Percentiles rank a stretch among this genome's conserved stretches.
phyloP scores from a whole-genome alignment of 306 rosid genomes.

The Aeschynomene evenia region DNA sequence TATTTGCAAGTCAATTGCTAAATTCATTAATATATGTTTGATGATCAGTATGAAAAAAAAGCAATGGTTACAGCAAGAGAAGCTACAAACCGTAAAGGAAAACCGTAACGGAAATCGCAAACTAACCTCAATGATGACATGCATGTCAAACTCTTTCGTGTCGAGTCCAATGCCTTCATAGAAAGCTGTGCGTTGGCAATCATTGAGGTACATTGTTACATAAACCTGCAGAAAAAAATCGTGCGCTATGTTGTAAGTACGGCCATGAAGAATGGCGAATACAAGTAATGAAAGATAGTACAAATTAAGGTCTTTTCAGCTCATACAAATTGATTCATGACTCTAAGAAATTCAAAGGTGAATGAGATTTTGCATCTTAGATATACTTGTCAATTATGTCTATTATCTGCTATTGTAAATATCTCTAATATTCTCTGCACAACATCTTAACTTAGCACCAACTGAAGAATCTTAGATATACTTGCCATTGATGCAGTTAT shows the following conservation, averaged over 20 bases:
- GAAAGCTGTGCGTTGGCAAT: constrained; percentile 94
- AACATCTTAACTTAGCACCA: neutral
- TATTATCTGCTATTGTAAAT: neutral
- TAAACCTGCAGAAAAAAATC: constrained; percentile 65
- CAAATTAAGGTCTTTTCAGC: constrained; percentile 7
- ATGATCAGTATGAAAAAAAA: neutral
- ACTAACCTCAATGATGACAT: constrained; percentile 93
- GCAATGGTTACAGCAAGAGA: neutral
- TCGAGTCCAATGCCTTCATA: constrained; percentile 94
- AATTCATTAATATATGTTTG: neutral
- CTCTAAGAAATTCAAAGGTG: neutral
- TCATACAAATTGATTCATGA: neutral
- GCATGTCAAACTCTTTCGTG: constrained; percentile 97
- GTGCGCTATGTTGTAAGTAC: neutral
- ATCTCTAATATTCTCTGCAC: neutral
- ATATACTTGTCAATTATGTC: neutral
- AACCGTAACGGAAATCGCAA: neutral
- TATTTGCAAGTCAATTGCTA: neutral
- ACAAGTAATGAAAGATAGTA: neutral
- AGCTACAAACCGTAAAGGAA: neutral
- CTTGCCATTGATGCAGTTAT: neutral
- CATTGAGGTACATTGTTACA: constrained; percentile 96
- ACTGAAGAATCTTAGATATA: too few species aligned
- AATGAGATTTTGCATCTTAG: constrained; percentile 7
- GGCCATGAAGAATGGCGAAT: neutral